A percentile compares a stretch with the other conserved stretches of the same genome.
Evolutionary conservation across 169 alveolate genomes (phyloP).

Genomic region (Plasmodium malariae): DNA sequence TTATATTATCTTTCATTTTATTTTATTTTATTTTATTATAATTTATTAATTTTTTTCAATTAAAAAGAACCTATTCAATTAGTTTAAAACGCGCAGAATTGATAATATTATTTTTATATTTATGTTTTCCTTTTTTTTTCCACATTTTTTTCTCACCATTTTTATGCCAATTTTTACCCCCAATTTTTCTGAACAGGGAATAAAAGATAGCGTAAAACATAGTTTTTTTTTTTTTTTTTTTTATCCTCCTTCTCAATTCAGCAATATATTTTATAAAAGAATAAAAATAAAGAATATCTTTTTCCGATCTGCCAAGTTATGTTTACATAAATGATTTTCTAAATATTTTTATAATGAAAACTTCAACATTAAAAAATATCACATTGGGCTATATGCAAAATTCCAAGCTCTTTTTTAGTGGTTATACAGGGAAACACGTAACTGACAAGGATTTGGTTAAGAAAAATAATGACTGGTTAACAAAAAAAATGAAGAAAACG

Average conservation of each 20-base stretch:
- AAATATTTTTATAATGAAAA: constrained; percentile 31
- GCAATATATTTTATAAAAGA: too few relatives aligned
- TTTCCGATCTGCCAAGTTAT: too few relatives aligned
- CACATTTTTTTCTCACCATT: constrained; percentile 17
- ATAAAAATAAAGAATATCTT: too few relatives aligned
- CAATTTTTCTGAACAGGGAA: not conserved
- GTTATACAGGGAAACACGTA: constrained; percentile 90
- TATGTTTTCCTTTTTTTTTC: not conserved
- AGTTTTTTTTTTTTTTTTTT: constrained; percentile 11
- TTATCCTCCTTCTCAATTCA: too few relatives aligned
- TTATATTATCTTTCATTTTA: too few relatives aligned
- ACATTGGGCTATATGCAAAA: constrained; percentile 15
- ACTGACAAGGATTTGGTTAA: constrained; percentile 89
- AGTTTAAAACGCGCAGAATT: too few relatives aligned
- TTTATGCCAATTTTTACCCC: too few relatives aligned
- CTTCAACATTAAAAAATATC: constrained; percentile 33
- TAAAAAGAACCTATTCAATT: too few relatives aligned
- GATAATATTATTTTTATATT: too few relatives aligned
- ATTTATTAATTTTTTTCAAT: too few relatives aligned
- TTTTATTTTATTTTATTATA: too few relatives aligned
- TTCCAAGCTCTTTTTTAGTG: constrained; percentile 67
- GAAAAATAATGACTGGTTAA: constrained; percentile 92
- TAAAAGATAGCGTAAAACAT: not conserved
- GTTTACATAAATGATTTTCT: not conserved
- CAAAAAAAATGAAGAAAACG: not conserved